A percentile compares a stretch with the other conserved stretches of the same genome.
Conservation (phyloP, 768 basidiomycete genomes). For the Pleurotus giganteus region DNA sequence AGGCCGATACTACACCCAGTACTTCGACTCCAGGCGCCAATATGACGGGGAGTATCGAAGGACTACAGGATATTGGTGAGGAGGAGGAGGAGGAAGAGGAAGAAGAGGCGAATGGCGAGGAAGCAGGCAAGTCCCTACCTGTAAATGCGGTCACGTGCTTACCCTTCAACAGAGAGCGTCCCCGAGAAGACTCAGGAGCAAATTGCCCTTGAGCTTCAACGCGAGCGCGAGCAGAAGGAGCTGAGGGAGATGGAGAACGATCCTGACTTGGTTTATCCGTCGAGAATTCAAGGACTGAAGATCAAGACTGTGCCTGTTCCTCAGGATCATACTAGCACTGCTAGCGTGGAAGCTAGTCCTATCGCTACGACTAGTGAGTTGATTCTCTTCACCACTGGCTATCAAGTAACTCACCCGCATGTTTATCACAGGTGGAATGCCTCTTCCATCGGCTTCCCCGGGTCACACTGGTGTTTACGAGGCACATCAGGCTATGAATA, state of each 20-base stretch:
- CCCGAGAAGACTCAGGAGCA: constrained; percentile 11
- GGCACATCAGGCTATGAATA: constrained; percentile 11
- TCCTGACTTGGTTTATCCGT: constrained; percentile 27
- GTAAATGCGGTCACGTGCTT: no score
- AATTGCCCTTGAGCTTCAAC: neutral
- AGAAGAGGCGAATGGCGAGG: constrained; percentile 13
- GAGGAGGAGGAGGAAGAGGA: constrained; percentile 59
- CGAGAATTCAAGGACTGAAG: constrained; percentile 56
- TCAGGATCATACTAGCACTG: constrained; percentile 15
- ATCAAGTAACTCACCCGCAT: constrained; percentile 19
- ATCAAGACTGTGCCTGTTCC: constrained; percentile 42
- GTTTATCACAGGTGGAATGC: constrained; percentile 19
- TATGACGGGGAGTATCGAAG: constrained; percentile 27
- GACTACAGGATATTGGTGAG: constrained; percentile 61
- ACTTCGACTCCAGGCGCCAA: constrained; percentile 33
- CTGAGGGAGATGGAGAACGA: constrained; percentile 14
- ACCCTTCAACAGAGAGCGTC: constrained; percentile 11
- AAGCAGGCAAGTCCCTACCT: no score
- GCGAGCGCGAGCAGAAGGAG: neutral
- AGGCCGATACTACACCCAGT: constrained; percentile 26
- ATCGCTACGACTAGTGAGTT: constrained; percentile 19
- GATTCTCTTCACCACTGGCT: neutral
- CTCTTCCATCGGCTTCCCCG: constrained; percentile 15
- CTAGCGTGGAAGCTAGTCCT: constrained; percentile 20
- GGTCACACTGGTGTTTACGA: constrained; percentile 21